phyloP scores from a whole-genome alignment of 2,329 filamentous ascomycete genomes.

The Fonsecaea pugnacius region DNA sequence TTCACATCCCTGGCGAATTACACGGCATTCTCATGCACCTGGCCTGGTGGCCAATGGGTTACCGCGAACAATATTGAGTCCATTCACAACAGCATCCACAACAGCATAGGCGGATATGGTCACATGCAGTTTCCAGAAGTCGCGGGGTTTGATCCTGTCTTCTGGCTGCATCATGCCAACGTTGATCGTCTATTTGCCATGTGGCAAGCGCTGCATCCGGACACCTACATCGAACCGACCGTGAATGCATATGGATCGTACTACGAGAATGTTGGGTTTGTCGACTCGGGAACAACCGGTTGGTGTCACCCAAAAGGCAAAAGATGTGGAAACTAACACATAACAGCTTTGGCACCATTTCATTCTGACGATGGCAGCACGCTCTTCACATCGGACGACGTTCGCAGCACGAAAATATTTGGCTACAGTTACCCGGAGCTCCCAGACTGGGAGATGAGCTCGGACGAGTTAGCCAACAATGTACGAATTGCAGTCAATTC shows the following conservation, averaged over 20 bases:
- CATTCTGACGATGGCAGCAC: conserved; percentile 56
- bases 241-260: conserved; percentile 63
- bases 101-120: conserved; percentile 60
- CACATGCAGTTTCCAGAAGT: conserved; percentile 74
- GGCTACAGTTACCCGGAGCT: conserved; percentile 78
- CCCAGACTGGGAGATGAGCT: conserved; percentile 47
- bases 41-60: conserved; percentile 20
- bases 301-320: conserved; percentile 23
- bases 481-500: conserved; percentile 62
- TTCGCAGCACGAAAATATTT: conserved; percentile 64
- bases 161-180: conserved; percentile 76
- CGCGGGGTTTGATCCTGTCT: conserved; percentile 78
- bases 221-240: conserved; percentile 56
- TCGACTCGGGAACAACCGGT: conserved; percentile 33
- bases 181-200: conserved; percentile 76
- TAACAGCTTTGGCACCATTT: conserved; percentile 63
- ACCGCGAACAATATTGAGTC: conserved; percentile 46
- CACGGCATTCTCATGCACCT: conserved; percentile 35
- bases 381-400: conserved; percentile 70
- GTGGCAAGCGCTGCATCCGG: conserved; percentile 75
- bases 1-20: conserved; percentile 40
- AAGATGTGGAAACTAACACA: conserved; percentile 22
- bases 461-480: conserved; percentile 43
- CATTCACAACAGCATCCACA: conserved; percentile 56
- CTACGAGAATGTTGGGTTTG: conserved; percentile 30